Evolutionary conservation across 768 basidiomycete genomes (phyloP).

Genomic region (Xerocomellus dryophilus): DNA sequence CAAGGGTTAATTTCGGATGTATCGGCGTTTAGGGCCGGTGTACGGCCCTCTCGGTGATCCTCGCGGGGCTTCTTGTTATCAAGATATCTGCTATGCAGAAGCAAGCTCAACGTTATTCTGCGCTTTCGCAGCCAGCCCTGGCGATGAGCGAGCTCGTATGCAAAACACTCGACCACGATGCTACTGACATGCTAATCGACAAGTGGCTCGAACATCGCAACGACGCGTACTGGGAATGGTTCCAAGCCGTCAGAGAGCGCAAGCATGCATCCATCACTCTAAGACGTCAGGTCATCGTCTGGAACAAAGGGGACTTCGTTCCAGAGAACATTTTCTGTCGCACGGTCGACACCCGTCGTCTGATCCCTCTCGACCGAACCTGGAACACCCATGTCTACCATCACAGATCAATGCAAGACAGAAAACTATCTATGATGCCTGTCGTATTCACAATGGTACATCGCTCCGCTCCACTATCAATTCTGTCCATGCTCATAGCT

Average conservation of each 20-base stretch:
- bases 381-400: slow-evolving; percentile 83
- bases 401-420: slow-evolving; percentile 70
- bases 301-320: slow-evolving; percentile 69
- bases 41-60: not conserved
- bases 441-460: slow-evolving; percentile 78
- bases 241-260: slow-evolving; percentile 63
- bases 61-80: slow-evolving; percentile 10
- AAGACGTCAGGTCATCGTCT: slow-evolving; percentile 48
- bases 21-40: slow-evolving; percentile 28
- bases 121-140: slow-evolving; percentile 61
- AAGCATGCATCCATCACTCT: slow-evolving; percentile 52
- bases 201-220: slow-evolving; percentile 80
- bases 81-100: slow-evolving; percentile 20
- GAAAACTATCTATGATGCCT: slow-evolving; percentile 72
- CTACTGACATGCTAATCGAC: slow-evolving; percentile 77
- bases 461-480: not conserved
- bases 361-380: slow-evolving; percentile 77
- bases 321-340: slow-evolving; percentile 80
- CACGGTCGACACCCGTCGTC: slow-evolving; percentile 72
- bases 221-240: slow-evolving; percentile 77
- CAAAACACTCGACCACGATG: slow-evolving; percentile 73
- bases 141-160: slow-evolving; percentile 77
- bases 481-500: not conserved
- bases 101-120: slow-evolving; percentile 48
- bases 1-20: slow-evolving; percentile 8